Evolutionary conservation across 306 rosid genomes (phyloP), one percentile per base, ranked within the genome.

Genomic region (Elaeagnus macrophylla): DNA sequence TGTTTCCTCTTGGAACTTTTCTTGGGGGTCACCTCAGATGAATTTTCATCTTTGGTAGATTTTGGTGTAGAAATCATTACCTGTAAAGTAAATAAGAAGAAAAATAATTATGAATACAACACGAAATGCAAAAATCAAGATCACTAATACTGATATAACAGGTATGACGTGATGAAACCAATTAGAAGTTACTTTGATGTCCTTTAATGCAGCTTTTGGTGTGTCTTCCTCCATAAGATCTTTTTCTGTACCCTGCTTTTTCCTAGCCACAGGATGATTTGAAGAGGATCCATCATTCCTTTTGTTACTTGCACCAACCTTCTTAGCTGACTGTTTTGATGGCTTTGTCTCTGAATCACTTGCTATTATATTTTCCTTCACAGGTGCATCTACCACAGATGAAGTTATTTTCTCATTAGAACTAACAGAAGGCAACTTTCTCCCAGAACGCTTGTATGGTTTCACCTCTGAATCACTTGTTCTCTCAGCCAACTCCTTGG

Each of bases 1-100:
- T 67, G 86, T 70, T 86, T 90, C 76, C 94, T 77, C 80, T 90
- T 90, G 67, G 75, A 70, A 66, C 48, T 73, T 51, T 75, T 53
- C 82, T 75, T 86, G 0, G 84, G 72, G 57, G 83, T 73, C 75
- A 61, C 78, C 73, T 78, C 84, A 41, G 15, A 59, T 12, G 63
- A 51, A 54, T 38, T 39, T 60, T 65, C 80, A 46, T 67, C 81
- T 57, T 83, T 83, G 16, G 69, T 70, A 60, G 72, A 61, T 76
- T 80, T 83, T 1, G 69, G 80, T 9, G 75, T 68, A 64, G 82
- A 61, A 43, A 69, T 50, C 7, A 36, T 59, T 73, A 79, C 81
- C 90, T 83, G 49, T 51, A 72, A 41, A 38, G 53, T 47, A 59
- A 38, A 73, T 5, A 56, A 67, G 12, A 53, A 63, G 37, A 55